Evolutionary conservation across 1,139 yeast genomes (phyloP).

Genomic region (Meyerozyma guilliermondii): DNA sequence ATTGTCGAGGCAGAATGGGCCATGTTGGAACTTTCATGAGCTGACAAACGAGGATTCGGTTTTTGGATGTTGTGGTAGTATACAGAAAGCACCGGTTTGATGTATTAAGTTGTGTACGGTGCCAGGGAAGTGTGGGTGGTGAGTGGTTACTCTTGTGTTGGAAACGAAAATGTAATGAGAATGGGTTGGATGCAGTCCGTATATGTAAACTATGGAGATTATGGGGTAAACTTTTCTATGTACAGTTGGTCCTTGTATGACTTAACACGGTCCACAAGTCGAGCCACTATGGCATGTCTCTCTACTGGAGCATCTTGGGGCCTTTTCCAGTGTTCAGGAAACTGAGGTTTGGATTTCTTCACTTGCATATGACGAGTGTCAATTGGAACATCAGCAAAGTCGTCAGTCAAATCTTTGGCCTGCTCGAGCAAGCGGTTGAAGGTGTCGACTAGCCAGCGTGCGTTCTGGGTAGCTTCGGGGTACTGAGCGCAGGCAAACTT

Average conservation of each 20-base stretch:
- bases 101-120: not conserved
- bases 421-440: conserved; percentile 57
- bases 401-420: conserved; percentile 59
- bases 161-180: not conserved
- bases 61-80: not conserved
- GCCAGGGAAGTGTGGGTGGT: not conserved
- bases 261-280: conserved; percentile 31
- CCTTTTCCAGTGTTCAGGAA: conserved; percentile 84
- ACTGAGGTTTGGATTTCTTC: conserved; percentile 30
- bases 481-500: conserved; percentile 60
- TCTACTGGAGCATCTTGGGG: conserved; percentile 60
- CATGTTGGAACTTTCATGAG: conserved; percentile 1
- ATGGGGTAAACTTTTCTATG: conserved; percentile 23
- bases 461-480: conserved; percentile 81
- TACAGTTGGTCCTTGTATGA: conserved; percentile 29
- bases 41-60: not conserved
- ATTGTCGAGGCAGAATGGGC: conserved; percentile 35
- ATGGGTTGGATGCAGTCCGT: not conserved
- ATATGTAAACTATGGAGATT: conserved; percentile 4
- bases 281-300: conserved; percentile 27
- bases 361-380: conserved; percentile 60
- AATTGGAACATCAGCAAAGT: conserved; percentile 72
- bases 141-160: not conserved
- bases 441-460: conserved; percentile 63
- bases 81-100: not conserved